Conservation (phyloP, 2,329 filamentous ascomycete genomes). For the Sporothrix euskadiensis region DNA sequence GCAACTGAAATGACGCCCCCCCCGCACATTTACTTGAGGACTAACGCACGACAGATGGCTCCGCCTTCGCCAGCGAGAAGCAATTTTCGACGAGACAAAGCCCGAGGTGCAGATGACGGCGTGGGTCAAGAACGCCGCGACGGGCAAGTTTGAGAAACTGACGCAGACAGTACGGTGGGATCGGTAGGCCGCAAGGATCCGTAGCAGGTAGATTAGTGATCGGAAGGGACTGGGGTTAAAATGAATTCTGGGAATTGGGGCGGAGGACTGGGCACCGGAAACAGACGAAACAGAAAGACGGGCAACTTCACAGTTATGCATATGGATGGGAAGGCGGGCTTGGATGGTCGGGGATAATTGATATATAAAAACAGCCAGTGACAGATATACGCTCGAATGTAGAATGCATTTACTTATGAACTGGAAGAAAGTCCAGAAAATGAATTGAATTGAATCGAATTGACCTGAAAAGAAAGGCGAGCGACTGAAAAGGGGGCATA, state of each 20-base stretch:
- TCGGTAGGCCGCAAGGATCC: not conserved
- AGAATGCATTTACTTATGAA: not conserved
- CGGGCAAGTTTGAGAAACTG: constrained; percentile 25
- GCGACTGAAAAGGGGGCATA: not conserved
- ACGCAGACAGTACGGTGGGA: constrained; percentile 26
- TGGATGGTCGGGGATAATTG: not conserved
- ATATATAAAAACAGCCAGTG: not conserved
- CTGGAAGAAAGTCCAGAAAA: not conserved
- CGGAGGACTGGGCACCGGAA: not conserved
- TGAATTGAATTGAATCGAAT: not conserved
- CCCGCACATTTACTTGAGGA: not conserved
- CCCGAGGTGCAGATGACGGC: constrained; percentile 28
- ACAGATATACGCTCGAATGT: not conserved
- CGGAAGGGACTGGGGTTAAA: not conserved
- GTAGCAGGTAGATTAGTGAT: not conserved
- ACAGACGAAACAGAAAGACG: not conserved
- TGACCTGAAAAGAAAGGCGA: not conserved
- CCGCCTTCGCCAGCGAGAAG: constrained; percentile 30
- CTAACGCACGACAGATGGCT: constrained; percentile 21
- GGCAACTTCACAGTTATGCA: constrained; percentile 16
- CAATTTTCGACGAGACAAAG: constrained; percentile 27
- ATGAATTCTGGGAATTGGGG: not conserved
- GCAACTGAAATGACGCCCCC: not conserved
- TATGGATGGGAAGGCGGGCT: not conserved
- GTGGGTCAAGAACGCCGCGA: constrained; percentile 22